Percentiles rank a stretch among this genome's conserved stretches.
These are phyloP conservation scores for Acanthamoeba rhysodes DNA, from an alignment of 208 protist genomes.

Conservation along the genomic window DNA sequence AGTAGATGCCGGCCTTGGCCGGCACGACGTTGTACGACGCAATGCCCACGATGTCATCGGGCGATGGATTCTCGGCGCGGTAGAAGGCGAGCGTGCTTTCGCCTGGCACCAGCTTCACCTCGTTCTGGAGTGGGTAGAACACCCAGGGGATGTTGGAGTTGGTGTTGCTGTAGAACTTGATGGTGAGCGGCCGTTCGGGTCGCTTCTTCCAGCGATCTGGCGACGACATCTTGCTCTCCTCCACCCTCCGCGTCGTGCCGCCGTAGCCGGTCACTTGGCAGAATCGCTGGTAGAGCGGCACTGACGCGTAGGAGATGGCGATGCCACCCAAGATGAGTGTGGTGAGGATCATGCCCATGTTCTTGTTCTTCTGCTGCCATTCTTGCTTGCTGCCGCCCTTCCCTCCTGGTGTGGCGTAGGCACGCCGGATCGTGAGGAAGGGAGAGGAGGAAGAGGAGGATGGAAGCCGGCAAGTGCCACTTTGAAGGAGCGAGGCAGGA, in stretches of 20 bases:
- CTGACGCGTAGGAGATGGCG: conserved; percentile 86
- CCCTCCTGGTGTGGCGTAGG: neutral
- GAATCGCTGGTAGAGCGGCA: conserved; percentile 88
- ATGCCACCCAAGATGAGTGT: conserved; percentile 76
- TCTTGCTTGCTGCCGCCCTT: neutral
- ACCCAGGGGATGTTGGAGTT: conserved; percentile 79
- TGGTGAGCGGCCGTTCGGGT: neutral
- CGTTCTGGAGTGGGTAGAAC: conserved; percentile 81
- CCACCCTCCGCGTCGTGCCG: conserved; percentile 74
- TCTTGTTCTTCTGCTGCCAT: conserved; percentile 71
- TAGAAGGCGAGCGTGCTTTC: conserved; percentile 88
- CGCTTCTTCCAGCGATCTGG: conserved; percentile 16
- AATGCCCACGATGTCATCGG: conserved; percentile 86
- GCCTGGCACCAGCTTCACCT: conserved; percentile 83
- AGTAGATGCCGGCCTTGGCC: conserved; percentile 94
- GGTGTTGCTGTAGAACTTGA: conserved; percentile 46
- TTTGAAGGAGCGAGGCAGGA: neutral
- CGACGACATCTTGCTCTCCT: conserved; percentile 32
- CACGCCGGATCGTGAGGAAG: neutral
- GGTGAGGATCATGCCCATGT: conserved; percentile 13
- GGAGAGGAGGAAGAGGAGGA: neutral
- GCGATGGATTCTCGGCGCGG: conserved; percentile 85
- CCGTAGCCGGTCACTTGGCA: conserved; percentile 87
- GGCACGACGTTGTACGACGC: conserved; percentile 89
- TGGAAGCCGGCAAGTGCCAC: neutral